Base-by-base conservation (phyloP, 2,329 filamentous ascomycete species). In the Talaromyces sp. region DNA sequence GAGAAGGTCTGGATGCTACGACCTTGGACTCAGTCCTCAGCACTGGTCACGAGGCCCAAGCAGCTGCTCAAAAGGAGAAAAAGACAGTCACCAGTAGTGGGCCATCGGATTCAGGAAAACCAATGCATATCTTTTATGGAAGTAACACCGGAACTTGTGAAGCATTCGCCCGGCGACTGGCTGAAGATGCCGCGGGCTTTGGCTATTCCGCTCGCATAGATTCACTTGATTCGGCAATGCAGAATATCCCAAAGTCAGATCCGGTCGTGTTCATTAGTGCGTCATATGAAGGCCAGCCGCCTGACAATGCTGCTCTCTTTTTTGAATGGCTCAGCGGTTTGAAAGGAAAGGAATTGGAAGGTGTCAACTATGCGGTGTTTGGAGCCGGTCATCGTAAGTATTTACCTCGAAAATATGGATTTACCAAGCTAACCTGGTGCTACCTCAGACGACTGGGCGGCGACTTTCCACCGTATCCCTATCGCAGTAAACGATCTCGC, bases 231-330 rank as follows among this genome's bases (percentile, higher is more conserved):
- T 78, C 81, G 0, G 88, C 85, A 0, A 84, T 83, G 19, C 81
- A 85, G 55, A 81, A 82, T 2, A 70, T 92, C 0, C 83, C 87
- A 0, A 84, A 79, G 56, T 80, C 84, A 28, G 80, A 82, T 7
- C 88, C 89, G 0, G 80, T 89, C 0, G 77, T 91, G 27, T 81
- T 92, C 55, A 81, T 93, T 64, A 87, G 86, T 0, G 83, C 89
- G 0, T 88, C 85, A 1, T 93, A 92, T 66, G 89, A 93, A 68
- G 90, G 90, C 0, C 81, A 90, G 59, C 87, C 90, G 0, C 85
- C 89, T 0, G 88, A 91, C 63, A 92, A 93, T 64, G 90, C 89
- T 0, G 81, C 78, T 0, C 81, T 85, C 55, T 92, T 92, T 67
- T 82, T 88, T 27, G 77, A 81, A 19, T 92, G 89, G 89, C 72